Conservation (phyloP, 768 basidiomycete species). For the Guyanaporus albipodus region DNA sequence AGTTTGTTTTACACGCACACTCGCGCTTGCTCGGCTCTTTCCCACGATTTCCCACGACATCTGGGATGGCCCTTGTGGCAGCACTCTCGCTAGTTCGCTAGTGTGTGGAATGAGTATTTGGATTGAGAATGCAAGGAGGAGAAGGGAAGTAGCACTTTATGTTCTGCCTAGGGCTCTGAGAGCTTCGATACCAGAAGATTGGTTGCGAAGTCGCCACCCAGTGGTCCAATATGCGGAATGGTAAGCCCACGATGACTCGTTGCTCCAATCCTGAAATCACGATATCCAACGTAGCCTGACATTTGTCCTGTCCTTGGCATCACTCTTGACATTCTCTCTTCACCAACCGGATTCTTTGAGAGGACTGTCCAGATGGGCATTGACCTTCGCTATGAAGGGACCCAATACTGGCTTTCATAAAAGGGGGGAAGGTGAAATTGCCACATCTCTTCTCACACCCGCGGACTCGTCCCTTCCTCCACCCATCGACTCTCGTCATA, state of each 20-base stretch:
- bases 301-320: constrained; percentile 62
- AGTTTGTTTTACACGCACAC: constrained; percentile 66
- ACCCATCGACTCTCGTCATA: neutral
- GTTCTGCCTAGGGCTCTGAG: constrained; percentile 70
- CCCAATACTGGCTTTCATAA: constrained; percentile 54
- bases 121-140: constrained; percentile 65
- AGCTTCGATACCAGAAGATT: constrained; percentile 54
- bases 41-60: constrained; percentile 70
- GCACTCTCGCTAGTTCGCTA: constrained; percentile 62
- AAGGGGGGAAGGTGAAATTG: constrained; percentile 22
- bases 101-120: constrained; percentile 73
- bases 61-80: constrained; percentile 75
- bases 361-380: constrained; percentile 69
- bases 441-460: constrained; percentile 10
- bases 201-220: constrained; percentile 43
- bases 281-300: constrained; percentile 42
- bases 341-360: constrained; percentile 64
- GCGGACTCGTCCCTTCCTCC: constrained; percentile 2
- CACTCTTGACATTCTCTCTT: constrained; percentile 57
- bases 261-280: constrained; percentile 8
- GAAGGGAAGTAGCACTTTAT: constrained; percentile 79
- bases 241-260: constrained; percentile 34
- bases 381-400: constrained; percentile 63
- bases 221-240: constrained; percentile 48
- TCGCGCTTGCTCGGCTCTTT: constrained; percentile 58